These are phyloP conservation scores for Lactarius deliciosus DNA, from an alignment of 768 basidiomycete species.

Conservation along the genomic window DNA sequence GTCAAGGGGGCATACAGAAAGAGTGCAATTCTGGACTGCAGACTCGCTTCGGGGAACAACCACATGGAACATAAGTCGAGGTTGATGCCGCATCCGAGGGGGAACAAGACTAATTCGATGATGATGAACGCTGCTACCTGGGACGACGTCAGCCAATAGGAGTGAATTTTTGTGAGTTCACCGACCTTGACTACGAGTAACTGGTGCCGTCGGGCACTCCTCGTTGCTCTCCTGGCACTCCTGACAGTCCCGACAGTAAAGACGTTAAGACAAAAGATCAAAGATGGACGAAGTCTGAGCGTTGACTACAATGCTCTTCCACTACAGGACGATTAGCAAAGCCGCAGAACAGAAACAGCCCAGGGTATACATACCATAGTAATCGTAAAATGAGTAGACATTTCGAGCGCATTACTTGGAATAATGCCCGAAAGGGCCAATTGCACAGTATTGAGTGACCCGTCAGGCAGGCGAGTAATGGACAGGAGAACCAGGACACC, in stretches of 20 bases:
- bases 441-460: slow-evolving; percentile 4
- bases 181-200: slow-evolving; percentile 80
- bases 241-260: slow-evolving; percentile 74
- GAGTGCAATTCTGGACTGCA: slow-evolving; percentile 62
- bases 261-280: slow-evolving; percentile 66
- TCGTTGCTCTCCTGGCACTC: slow-evolving; percentile 65
- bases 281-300: slow-evolving; percentile 29
- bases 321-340: slow-evolving; percentile 9
- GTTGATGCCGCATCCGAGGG: slow-evolving; percentile 83
- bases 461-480: slow-evolving; percentile 20
- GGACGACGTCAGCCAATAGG: background rate
- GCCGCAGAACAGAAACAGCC: background rate
- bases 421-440: slow-evolving; percentile 15
- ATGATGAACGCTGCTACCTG: slow-evolving; percentile 92
- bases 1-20: slow-evolving; percentile 76
- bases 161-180: slow-evolving; percentile 5
- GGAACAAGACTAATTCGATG: slow-evolving; percentile 87
- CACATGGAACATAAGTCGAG: slow-evolving; percentile 84
- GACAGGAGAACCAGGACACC: slow-evolving; percentile 49
- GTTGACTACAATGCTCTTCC: slow-evolving; percentile 4
- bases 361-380: slow-evolving; percentile 26
- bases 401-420: slow-evolving; percentile 13
- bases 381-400: slow-evolving; percentile 9
- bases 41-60: slow-evolving; percentile 75
- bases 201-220: slow-evolving; percentile 77